These are phyloP conservation scores for Colletotrichum sp. DNA, from an alignment of 2,329 filamentous ascomycete species.

Conservation along the genomic window DNA sequence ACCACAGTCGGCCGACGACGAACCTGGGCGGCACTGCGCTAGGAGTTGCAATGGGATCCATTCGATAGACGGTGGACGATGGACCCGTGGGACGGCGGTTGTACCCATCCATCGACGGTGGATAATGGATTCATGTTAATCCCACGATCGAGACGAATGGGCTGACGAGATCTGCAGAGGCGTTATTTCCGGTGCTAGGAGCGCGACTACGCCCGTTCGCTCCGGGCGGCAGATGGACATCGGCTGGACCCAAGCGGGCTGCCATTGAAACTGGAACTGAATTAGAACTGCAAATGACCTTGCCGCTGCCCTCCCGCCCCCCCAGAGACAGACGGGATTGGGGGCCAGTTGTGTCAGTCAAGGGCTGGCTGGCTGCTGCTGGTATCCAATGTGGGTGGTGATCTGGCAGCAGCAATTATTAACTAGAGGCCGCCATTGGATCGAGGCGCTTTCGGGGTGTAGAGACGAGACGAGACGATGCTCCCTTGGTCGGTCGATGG, in stretches of 20 bases:
- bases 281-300: background rate
- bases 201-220: background rate
- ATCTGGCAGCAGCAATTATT: background rate
- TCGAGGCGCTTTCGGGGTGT: background rate
- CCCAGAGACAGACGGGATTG: background rate
- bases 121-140: background rate
- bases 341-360: background rate
- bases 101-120: background rate
- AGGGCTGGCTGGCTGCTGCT: background rate
- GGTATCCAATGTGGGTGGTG: background rate
- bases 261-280: background rate
- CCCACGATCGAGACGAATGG: background rate
- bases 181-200: slow-evolving; percentile 5
- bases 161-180: background rate
- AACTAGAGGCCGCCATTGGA: background rate
- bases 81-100: background rate
- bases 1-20: background rate
- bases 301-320: background rate
- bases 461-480: slow-evolving; percentile 7
- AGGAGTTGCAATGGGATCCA: background rate
- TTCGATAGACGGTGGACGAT: background rate
- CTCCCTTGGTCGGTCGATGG: background rate
- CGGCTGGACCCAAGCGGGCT: background rate
- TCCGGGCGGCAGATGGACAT: slow-evolving; percentile 1
- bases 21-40: background rate